Evolutionary conservation across 768 basidiomycete genomes (phyloP).

Genomic region (Asterophora parasitica): DNA sequence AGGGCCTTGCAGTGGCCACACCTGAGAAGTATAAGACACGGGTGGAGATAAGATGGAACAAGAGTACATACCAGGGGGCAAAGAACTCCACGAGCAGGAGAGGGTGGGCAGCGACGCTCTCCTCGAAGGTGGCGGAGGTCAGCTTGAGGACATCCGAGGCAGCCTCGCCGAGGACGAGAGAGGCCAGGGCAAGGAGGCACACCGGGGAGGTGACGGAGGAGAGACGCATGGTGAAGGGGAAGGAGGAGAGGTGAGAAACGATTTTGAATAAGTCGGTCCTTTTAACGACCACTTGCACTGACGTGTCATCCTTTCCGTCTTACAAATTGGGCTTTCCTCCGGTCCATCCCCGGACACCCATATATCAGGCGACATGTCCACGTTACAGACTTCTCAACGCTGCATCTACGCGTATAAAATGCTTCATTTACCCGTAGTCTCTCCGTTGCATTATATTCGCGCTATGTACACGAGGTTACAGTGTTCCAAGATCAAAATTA

Average conservation of each 20-base stretch:
- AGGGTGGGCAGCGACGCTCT: conserved; percentile 57
- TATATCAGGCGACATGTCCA: not conserved
- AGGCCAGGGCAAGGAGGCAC: conserved; percentile 46
- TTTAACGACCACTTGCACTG: conserved; percentile 33
- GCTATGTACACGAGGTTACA: conserved; percentile 21
- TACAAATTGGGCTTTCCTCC: conserved; percentile 8
- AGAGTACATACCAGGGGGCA: conserved; percentile 62
- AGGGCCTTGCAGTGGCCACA: conserved; percentile 96
- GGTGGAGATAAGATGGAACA: not conserved
- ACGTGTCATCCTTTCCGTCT: conserved; percentile 41
- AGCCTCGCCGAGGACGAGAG: conserved; percentile 49
- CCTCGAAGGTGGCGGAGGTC: conserved; percentile 64
- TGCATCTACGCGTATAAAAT: not conserved
- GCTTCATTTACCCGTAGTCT: conserved; percentile 10
- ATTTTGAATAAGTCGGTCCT: conserved; percentile 15
- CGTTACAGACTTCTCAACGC: not conserved
- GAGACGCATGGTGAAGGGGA: conserved; percentile 57
- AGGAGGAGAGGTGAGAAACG: conserved; percentile 21
- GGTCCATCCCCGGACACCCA: conserved; percentile 7
- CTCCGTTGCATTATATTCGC: conserved; percentile 2
- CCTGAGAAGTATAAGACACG: conserved; percentile 35
- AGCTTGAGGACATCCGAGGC: conserved; percentile 82
- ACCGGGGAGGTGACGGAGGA: conserved; percentile 44
- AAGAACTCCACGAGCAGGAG: conserved; percentile 94
- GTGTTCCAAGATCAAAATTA: conserved; percentile 52